Conservation (phyloP, 306 rosid genomes). For the Astragalus glycyphyllos region DNA sequence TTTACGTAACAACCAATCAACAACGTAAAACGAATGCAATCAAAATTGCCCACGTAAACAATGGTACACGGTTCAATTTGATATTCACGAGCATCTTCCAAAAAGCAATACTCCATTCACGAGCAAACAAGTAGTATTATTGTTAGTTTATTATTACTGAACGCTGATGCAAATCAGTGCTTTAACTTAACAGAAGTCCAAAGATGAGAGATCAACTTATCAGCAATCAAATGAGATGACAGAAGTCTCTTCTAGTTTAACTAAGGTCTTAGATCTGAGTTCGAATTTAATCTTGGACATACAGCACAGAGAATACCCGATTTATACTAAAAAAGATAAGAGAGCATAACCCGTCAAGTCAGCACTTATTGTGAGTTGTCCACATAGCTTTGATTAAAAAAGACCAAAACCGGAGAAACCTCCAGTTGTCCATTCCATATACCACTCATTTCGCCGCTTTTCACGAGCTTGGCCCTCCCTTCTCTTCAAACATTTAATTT, state of each 20-base stretch:
- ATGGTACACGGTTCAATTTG: neutral
- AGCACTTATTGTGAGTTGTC: neutral
- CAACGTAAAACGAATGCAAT: slow-evolving; percentile 1
- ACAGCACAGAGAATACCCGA: no score
- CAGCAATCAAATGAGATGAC: no score
- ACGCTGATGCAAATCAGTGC: neutral
- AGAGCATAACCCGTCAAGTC: neutral
- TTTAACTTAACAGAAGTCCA: no score
- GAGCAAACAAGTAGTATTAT: neutral
- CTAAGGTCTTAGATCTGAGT: no score
- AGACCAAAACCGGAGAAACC: slow-evolving; percentile 10
- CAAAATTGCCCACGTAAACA: neutral
- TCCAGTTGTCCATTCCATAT: slow-evolving; percentile 1
- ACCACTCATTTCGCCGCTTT: neutral
- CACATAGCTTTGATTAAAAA: neutral
- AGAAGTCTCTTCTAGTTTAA: no score
- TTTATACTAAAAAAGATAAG: no score
- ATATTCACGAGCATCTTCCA: neutral
- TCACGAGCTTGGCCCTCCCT: neutral
- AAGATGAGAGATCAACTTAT: no score
- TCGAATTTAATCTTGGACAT: no score
- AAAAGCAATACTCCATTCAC: neutral
- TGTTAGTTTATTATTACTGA: neutral
- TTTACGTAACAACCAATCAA: neutral
- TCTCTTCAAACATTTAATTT: neutral